phyloP scores from a whole-genome alignment of 1,284 basidiomycete species.

The Marasmius sp. region DNA sequence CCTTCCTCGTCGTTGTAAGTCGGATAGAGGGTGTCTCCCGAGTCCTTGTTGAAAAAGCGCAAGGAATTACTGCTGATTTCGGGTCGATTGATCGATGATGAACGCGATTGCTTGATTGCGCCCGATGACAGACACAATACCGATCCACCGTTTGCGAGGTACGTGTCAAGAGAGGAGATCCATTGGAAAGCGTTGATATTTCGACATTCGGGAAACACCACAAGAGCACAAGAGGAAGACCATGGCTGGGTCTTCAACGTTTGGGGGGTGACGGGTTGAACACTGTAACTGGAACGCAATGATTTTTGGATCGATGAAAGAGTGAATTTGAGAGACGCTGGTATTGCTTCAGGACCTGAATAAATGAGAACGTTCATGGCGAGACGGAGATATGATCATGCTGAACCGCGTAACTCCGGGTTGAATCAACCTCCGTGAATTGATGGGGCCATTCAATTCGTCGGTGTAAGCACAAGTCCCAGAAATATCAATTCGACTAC shows the following conservation, averaged over 20 bases:
- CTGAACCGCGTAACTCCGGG: too few species aligned
- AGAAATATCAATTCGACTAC: too few species aligned
- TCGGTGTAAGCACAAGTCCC: too few species aligned
- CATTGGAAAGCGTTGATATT: slow-evolving; percentile 42
- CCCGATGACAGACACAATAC: slow-evolving; percentile 58
- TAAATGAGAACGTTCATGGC: slow-evolving; percentile 82
- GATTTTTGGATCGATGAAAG: slow-evolving; percentile 56
- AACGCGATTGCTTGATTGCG: slow-evolving; percentile 16
- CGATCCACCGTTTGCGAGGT: slow-evolving; percentile 68
- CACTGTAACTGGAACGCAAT: slow-evolving; percentile 74
- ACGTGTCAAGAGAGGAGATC: slow-evolving; percentile 56
- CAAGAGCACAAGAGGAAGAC: slow-evolving; percentile 70
- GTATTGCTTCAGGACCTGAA: slow-evolving; percentile 67
- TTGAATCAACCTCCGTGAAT: too few species aligned
- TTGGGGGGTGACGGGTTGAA: slow-evolving; percentile 64
- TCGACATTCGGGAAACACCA: slow-evolving; percentile 72
- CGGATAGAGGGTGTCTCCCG: slow-evolving; percentile 1
- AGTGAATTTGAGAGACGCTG: slow-evolving; percentile 56
- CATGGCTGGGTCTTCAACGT: slow-evolving; percentile 73
- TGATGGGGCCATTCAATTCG: too few species aligned
- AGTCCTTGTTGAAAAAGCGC: slow-evolving; percentile 14
- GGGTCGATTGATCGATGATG: background rate
- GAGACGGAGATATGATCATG: too few species aligned
- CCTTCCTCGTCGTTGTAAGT: slow-evolving; percentile 9
- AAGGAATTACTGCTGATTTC: slow-evolving; percentile 15